Conservation (phyloP, 1,139 yeast species). For the Candida neerlandica region DNA sequence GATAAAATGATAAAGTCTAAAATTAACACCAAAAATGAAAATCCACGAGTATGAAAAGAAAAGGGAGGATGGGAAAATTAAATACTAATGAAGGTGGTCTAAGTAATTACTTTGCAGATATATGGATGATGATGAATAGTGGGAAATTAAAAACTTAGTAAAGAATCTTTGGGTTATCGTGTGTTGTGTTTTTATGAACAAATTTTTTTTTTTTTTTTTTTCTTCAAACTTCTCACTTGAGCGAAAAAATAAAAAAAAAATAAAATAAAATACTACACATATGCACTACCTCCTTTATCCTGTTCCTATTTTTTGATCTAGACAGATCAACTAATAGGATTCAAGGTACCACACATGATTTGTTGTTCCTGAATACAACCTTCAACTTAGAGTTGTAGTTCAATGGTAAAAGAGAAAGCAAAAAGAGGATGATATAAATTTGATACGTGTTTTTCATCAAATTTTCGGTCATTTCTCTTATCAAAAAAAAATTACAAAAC, state of each 20-base stretch:
- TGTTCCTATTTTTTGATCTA: neutral
- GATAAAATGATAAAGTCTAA: neutral
- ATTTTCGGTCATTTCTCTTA: too few relatives aligned
- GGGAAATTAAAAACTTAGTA: neutral
- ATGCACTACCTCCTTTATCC: slow-evolving; percentile 4
- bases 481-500: too few relatives aligned
- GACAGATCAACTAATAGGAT: neutral
- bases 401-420: too few relatives aligned
- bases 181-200: slow-evolving; percentile 6
- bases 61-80: neutral
- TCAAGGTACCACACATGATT: neutral
- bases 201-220: neutral
- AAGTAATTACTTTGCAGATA: neutral
- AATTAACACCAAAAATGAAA: neutral
- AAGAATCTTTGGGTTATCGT: slow-evolving; percentile 3
- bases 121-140: neutral
- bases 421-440: too few relatives aligned
- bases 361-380: too few relatives aligned
- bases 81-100: neutral
- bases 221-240: slow-evolving; percentile 3
- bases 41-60: neutral
- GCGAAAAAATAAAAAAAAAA: neutral
- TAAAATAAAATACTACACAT: neutral
- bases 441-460: too few relatives aligned
- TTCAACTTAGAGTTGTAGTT: too few relatives aligned